These are phyloP conservation scores for Wickerhamomyces chaumierensis DNA, from an alignment of 805 yeast species.

Conservation along the genomic window DNA sequence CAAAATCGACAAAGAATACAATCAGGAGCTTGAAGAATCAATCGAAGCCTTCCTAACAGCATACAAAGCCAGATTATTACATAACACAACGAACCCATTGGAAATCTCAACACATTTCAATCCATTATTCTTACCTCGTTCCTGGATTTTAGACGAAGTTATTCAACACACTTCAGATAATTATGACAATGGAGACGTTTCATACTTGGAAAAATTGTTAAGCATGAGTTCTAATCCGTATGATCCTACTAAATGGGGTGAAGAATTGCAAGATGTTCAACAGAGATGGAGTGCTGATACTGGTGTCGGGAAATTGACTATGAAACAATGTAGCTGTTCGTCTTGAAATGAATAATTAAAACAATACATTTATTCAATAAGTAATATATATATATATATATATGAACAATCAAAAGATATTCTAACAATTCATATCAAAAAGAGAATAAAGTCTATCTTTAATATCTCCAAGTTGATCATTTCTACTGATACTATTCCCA, in stretches of 20 bases:
- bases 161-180: conserved; percentile 41
- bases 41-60: conserved; percentile 39
- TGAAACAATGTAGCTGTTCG: conserved; percentile 72
- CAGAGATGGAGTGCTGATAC: conserved; percentile 41
- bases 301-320: conserved; percentile 39
- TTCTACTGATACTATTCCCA: no score
- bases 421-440: no score
- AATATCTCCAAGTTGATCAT: no score
- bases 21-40: conserved; percentile 29
- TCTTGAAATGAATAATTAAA: conserved; percentile 20
- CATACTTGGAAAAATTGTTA: conserved; percentile 46
- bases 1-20: conserved; percentile 23
- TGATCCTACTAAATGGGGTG: conserved; percentile 57
- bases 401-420: no score
- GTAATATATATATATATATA: no score
- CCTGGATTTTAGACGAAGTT: conserved; percentile 81
- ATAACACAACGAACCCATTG: conserved; percentile 25
- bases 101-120: conserved; percentile 37
- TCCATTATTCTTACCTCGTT: conserved; percentile 75
- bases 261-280: conserved; percentile 47
- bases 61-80: conserved; percentile 32
- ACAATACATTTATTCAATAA: no score
- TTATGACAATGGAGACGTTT: conserved; percentile 34
- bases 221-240: conserved; percentile 72
- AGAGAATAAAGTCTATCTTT: no score